phyloP scores from a whole-genome alignment of 1,284 basidiomycete species.

The Ustilago crameri region DNA sequence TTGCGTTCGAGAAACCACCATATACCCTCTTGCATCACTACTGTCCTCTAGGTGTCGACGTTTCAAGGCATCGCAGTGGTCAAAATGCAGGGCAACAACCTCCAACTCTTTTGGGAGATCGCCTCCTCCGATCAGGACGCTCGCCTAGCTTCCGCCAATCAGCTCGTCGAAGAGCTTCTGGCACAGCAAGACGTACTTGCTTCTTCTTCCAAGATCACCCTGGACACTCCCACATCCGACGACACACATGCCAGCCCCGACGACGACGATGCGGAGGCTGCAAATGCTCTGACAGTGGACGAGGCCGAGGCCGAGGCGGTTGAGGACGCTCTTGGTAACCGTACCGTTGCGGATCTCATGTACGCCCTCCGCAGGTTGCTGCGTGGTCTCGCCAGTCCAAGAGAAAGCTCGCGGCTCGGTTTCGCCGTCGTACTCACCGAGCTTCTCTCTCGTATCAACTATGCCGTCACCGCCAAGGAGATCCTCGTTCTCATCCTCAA shows the following conservation, averaged over 20 bases:
- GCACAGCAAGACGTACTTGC: conserved; percentile 41
- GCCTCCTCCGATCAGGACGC: conserved; percentile 84
- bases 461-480: conserved; percentile 76
- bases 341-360: conserved; percentile 73
- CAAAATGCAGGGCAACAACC: conserved; percentile 78
- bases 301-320: conserved; percentile 56
- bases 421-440: conserved; percentile 96
- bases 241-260: conserved; percentile 63
- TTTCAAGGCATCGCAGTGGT: neutral
- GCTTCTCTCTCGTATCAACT: conserved; percentile 81
- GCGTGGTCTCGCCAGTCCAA: conserved; percentile 83
- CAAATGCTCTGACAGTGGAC: conserved; percentile 16
- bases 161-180: conserved; percentile 78
- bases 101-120: conserved; percentile 92
- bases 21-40: conserved; percentile 2
- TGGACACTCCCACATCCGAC: conserved; percentile 52
- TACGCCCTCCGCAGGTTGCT: conserved; percentile 69
- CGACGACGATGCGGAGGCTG: conserved; percentile 53
- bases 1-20: neutral
- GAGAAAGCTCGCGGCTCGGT: conserved; percentile 90
- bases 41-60: neutral
- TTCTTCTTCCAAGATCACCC: conserved; percentile 43
- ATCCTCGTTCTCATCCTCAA: conserved; percentile 59
- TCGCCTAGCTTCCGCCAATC: conserved; percentile 84
- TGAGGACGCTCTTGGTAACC: conserved; percentile 72